Evolutionary conservation across 73 alveolate genomes (phyloP).

Genomic region (Symbiodinium natans): DNA sequence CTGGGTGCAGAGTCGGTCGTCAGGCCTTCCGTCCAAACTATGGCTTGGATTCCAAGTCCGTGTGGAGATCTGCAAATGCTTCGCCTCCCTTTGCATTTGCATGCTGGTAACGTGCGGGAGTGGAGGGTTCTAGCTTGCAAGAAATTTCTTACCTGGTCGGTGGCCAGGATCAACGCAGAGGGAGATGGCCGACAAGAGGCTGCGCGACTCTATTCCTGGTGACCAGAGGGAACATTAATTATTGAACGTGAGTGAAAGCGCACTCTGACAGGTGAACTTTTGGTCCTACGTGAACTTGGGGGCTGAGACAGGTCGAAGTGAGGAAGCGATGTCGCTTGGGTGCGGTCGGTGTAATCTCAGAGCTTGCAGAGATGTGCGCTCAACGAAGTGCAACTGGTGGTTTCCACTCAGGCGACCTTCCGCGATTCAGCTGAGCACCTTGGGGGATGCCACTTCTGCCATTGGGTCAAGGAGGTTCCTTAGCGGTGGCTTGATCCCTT

Average conservation of each 20-base stretch:
- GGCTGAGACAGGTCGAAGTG: slow-evolving; percentile 8
- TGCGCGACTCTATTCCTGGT: background rate
- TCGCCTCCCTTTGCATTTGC: too few species aligned
- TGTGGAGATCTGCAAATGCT: too few species aligned
- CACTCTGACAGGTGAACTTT: background rate
- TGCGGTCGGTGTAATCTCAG: background rate
- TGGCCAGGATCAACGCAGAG: background rate
- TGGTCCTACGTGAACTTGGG: slow-evolving; percentile 17
- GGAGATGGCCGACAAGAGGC: background rate
- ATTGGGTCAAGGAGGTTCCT: background rate
- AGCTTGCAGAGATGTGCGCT: too few species aligned
- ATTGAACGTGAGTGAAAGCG: background rate
- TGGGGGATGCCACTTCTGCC: slow-evolving; percentile 7
- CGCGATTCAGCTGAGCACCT: background rate
- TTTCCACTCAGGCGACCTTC: background rate
- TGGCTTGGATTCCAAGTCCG: too few species aligned
- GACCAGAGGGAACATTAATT: too few species aligned
- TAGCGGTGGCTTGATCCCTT: background rate
- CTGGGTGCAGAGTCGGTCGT: slow-evolving; percentile 1
- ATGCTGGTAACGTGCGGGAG: too few species aligned
- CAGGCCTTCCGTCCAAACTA: background rate
- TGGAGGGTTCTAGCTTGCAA: background rate
- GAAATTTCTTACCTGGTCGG: background rate
- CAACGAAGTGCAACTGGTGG: too few species aligned
- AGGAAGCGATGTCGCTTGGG: background rate